Base-by-base conservation (phyloP, 345 rosid species). In the Rubroshorea leprosula region DNA sequence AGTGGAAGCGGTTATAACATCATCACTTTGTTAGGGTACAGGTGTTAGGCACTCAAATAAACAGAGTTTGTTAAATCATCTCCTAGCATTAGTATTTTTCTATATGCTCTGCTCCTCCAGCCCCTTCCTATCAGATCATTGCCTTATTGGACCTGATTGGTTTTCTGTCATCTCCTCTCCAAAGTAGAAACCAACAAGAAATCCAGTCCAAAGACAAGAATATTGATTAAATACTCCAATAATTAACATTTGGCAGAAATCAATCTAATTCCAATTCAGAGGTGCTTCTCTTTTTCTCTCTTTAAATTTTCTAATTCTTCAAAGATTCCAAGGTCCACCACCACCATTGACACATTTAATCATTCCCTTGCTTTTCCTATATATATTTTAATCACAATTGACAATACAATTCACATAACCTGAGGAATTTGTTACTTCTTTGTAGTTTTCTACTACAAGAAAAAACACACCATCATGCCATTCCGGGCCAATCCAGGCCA, bases 11-110 rank as follows among this genome's bases (percentile, higher is more conserved):
- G 77, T 73, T 73, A 61, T 54, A 61, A 68, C 70, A 65, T 65
- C 73, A 64, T 60, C 74, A 65, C 53, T 31, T 62, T 74, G 44
- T 21, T 51, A 62, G 68, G 68, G 63, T 39, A 58, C 54, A 63
- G 61, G 69, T 69, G 72, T 69, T 54, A 45, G 78, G 67, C 67
- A 62, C 26, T 27, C 21, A 54, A 43, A 3, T 18, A n/a, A n/a
- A n/a, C n/a, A n/a, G n/a, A n/a, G n/a, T n/a, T n/a, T n/a, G n/a
- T n/a, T n/a, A n/a, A n/a, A n/a, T n/a, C n/a, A n/a, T n/a, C n/a
- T n/a, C n/a, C n/a, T n/a, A n/a, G n/a, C n/a, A n/a, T n/a, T n/a
- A n/a, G n/a, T n/a, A n/a, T n/a, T n/a, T n/a, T n/a, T n/a, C n/a
- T n/a, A n/a, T n/a, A n/a, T n/a, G n/a, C 35, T 29, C 35, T 29